phyloP scores from a whole-genome alignment of 192 early-diverging fungal species.

The Geranomyces michiganensis region DNA sequence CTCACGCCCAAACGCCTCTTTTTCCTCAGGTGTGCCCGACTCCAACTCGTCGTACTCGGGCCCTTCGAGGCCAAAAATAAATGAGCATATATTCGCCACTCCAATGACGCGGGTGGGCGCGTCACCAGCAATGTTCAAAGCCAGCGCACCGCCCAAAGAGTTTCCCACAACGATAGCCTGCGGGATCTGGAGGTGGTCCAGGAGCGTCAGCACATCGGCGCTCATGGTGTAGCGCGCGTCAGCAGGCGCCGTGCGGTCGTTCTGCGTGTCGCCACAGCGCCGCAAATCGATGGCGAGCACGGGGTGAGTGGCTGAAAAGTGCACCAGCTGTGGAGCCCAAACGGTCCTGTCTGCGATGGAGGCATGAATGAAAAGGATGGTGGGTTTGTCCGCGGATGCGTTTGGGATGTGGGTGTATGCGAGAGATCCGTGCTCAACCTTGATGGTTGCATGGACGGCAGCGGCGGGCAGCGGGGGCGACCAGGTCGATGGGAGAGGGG shows the following conservation, averaged over 20 bases:
- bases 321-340: background rate
- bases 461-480: too few relatives aligned
- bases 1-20: background rate
- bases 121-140: background rate
- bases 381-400: too few relatives aligned
- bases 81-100: background rate
- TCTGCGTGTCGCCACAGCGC: background rate
- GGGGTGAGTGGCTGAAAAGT: background rate
- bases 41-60: conserved; percentile 1
- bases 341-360: too few relatives aligned
- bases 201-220: background rate
- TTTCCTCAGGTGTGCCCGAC: background rate
- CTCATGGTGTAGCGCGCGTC: background rate
- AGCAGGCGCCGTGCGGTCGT: background rate
- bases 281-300: background rate
- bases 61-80: background rate
- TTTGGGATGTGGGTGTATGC: too few relatives aligned
- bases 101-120: background rate
- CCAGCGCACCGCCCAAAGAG: conserved; percentile 4
- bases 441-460: too few relatives aligned
- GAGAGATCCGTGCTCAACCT: too few relatives aligned
- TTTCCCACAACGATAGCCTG: background rate
- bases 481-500: too few relatives aligned
- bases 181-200: background rate
- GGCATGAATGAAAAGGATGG: too few relatives aligned